phyloP scores from a whole-genome alignment of 768 basidiomycete species.

The Kwoniella shandongensis region DNA sequence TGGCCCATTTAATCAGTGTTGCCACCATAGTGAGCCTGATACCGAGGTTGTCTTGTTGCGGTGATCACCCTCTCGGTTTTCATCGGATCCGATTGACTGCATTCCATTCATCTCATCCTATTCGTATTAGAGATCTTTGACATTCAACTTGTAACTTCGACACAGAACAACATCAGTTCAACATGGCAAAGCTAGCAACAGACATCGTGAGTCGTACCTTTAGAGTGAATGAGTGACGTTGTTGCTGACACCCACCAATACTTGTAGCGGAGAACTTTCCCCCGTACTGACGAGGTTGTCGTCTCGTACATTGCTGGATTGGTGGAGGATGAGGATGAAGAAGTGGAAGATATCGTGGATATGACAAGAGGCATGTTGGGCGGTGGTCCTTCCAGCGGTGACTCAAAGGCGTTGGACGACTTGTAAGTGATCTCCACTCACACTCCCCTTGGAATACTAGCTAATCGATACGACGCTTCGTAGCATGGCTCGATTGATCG shows the following conservation, averaged over 20 bases:
- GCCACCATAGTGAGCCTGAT: too few relatives aligned
- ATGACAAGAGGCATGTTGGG: constrained; percentile 54
- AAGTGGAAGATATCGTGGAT: constrained; percentile 53
- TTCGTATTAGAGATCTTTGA: background rate
- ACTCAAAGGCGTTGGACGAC: constrained; percentile 40
- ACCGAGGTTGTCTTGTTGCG: too few relatives aligned
- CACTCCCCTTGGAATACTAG: background rate
- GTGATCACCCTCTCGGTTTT: background rate
- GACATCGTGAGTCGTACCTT: constrained; percentile 17
- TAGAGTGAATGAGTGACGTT: background rate
- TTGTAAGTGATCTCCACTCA: constrained; percentile 42
- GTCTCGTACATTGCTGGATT: constrained; percentile 54
- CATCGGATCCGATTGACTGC: constrained; percentile 6
- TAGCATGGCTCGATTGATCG: constrained; percentile 49
- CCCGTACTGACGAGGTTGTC: constrained; percentile 54
- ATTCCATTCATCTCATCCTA: background rate
- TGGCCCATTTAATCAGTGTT: too few relatives aligned
- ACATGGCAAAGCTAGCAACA: constrained; percentile 23
- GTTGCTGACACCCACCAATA: background rate
- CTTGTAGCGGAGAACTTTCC: constrained; percentile 47
- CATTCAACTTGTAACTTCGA: too few relatives aligned
- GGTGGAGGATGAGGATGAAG: constrained; percentile 55
- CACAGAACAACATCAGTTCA: too few relatives aligned
- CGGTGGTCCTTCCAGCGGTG: constrained; percentile 30
- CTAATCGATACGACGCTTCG: background rate